Conservation (phyloP, 345 rosid species). For the Euphorbia peplus region DNA sequence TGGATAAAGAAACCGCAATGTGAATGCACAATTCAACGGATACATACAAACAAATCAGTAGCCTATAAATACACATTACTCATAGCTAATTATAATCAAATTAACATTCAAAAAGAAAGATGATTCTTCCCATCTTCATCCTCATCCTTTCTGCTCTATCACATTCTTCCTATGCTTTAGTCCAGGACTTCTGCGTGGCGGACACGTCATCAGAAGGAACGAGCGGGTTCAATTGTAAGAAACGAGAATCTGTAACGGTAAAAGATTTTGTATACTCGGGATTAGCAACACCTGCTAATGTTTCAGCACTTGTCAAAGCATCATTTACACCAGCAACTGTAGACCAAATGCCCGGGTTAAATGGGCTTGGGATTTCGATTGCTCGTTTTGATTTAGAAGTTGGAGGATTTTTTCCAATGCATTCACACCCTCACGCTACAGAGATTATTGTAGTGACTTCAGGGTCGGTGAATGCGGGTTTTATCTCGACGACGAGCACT, state of each 20-base stretch:
- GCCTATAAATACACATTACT: too few relatives aligned
- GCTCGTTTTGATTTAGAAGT: constrained; percentile 73
- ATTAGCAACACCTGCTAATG: constrained; percentile 57
- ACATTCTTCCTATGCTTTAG: constrained; percentile 48
- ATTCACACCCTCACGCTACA: constrained; percentile 76
- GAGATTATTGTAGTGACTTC: constrained; percentile 51
- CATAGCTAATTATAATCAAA: too few relatives aligned
- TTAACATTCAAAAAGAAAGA: too few relatives aligned
- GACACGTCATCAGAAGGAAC: constrained; percentile 50
- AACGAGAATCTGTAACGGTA: constrained; percentile 39
- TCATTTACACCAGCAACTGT: constrained; percentile 70
- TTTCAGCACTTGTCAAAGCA: constrained; percentile 66
- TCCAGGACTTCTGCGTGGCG: constrained; percentile 75
- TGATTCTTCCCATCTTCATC: constrained; percentile 44
- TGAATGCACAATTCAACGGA: background rate
- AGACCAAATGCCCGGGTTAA: constrained; percentile 52
- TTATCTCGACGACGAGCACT: constrained; percentile 56
- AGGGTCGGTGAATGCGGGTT: constrained; percentile 73
- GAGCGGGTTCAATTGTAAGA: constrained; percentile 70
- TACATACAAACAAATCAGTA: too few relatives aligned
- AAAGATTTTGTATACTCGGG: constrained; percentile 66
- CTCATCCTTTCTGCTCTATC: constrained; percentile 40
- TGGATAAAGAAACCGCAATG: too few relatives aligned
- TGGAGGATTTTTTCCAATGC: constrained; percentile 75
- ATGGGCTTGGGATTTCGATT: constrained; percentile 73